phyloP scores from a whole-genome alignment of 192 early-diverging fungal genomes.

The Umbelopsis isabellina region DNA sequence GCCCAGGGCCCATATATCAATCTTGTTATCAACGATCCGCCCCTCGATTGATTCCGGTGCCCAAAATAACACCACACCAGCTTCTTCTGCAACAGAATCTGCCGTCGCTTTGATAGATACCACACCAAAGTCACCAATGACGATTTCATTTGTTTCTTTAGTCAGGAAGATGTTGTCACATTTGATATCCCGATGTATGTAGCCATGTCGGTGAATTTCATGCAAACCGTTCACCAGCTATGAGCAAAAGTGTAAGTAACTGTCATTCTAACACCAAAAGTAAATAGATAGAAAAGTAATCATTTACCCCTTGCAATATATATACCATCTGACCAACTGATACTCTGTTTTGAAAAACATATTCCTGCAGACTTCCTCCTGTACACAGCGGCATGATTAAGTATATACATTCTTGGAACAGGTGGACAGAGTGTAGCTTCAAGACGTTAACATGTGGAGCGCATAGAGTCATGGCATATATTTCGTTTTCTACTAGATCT shows the following conservation, averaged over 20 bases:
- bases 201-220: slow-evolving; percentile 41
- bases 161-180: slow-evolving; percentile 46
- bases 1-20: slow-evolving; percentile 46
- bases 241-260: not conserved
- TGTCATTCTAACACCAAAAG: not conserved
- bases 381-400: slow-evolving; percentile 42
- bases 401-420: slow-evolving; percentile 39
- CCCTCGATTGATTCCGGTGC: slow-evolving; percentile 40
- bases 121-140: slow-evolving; percentile 46
- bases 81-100: slow-evolving; percentile 40
- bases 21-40: slow-evolving; percentile 37
- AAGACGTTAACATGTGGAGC: slow-evolving; percentile 37
- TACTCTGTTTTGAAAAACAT: slow-evolving; percentile 41
- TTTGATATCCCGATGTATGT: slow-evolving; percentile 48
- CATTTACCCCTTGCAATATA: slow-evolving; percentile 40
- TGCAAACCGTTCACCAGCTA: slow-evolving; percentile 41
- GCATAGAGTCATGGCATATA: slow-evolving; percentile 44
- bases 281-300: not conserved
- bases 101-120: slow-evolving; percentile 41
- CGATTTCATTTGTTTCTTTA: slow-evolving; percentile 33
- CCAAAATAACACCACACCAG: slow-evolving; percentile 47
- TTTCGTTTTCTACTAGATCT: slow-evolving; percentile 45
- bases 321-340: slow-evolving; percentile 36
- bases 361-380: slow-evolving; percentile 43
- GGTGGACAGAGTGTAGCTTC: slow-evolving; percentile 32